These are phyloP conservation scores for Penicillium atrosanguineum DNA, from an alignment of 495 filamentous ascomycete species.

Conservation along the genomic window DNA sequence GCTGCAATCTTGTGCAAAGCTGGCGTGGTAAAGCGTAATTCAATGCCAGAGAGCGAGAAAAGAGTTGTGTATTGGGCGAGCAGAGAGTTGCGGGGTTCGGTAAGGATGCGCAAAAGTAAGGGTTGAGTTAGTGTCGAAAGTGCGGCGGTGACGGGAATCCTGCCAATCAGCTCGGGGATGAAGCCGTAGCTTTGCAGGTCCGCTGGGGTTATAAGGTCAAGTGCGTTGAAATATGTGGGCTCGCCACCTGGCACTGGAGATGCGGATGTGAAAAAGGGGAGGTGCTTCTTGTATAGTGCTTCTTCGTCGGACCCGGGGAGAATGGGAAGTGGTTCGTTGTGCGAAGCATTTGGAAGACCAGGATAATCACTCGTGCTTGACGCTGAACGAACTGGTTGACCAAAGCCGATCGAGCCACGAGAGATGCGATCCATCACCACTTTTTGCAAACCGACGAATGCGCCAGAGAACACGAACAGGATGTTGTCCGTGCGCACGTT, in stretches of 20 bases:
- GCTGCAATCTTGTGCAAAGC: slow-evolving; percentile 78
- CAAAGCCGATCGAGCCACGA: slow-evolving; percentile 89
- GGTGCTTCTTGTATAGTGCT: slow-evolving; percentile 62
- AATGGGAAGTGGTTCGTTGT: slow-evolving; percentile 46
- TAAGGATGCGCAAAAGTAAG: slow-evolving; percentile 82
- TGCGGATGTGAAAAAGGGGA: slow-evolving; percentile 60
- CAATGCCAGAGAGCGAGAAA: slow-evolving; percentile 78
- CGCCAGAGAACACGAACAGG: slow-evolving; percentile 92
- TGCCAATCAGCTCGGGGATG: slow-evolving; percentile 90
- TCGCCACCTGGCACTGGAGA: slow-evolving; percentile 31
- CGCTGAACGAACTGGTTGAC: slow-evolving; percentile 66
- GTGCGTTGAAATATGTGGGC: slow-evolving; percentile 64
- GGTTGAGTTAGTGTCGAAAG: slow-evolving; percentile 76
- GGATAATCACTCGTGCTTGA: slow-evolving; percentile 25
- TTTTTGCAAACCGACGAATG: slow-evolving; percentile 92
- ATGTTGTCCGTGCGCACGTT: slow-evolving; percentile 94
- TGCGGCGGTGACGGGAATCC: slow-evolving; percentile 83
- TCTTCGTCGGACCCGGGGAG: slow-evolving; percentile 54
- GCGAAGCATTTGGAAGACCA: slow-evolving; percentile 23
- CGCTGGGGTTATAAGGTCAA: slow-evolving; percentile 75
- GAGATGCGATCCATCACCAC: slow-evolving; percentile 80
- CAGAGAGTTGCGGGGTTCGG: slow-evolving; percentile 84
- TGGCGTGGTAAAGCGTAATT: slow-evolving; percentile 76
- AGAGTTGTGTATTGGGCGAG: slow-evolving; percentile 81
- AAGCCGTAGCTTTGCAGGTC: slow-evolving; percentile 91